Percentiles rank a stretch among this genome's conserved stretches.
These are phyloP conservation scores for Marasmius oreades DNA, from an alignment of 1,284 basidiomycete species.

Conservation along the genomic window DNA sequence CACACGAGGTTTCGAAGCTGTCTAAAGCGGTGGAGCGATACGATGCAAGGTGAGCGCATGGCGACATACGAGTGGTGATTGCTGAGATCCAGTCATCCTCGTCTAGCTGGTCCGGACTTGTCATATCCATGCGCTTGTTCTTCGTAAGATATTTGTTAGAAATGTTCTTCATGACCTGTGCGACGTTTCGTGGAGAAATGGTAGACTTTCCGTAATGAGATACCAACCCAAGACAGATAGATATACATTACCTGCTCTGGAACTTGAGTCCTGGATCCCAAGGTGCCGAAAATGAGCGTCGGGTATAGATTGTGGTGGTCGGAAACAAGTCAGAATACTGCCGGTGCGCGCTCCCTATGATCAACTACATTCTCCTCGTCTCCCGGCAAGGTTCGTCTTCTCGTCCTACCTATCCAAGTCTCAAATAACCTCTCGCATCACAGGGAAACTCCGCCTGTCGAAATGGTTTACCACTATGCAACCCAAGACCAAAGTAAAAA, in stretches of 20 bases:
- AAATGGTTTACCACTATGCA: slow-evolving; percentile 99
- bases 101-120: not conserved
- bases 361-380: slow-evolving; percentile 88
- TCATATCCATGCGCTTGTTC: not conserved
- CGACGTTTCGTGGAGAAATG: not conserved
- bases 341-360: slow-evolving; percentile 42
- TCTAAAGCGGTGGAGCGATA: not conserved
- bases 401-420: not conserved
- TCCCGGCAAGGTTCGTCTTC: slow-evolving; percentile 80
- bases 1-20: not conserved
- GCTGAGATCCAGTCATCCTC: slow-evolving; percentile 2
- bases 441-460: slow-evolving; percentile 95
- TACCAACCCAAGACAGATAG: no score
- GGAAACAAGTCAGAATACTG: not conserved
- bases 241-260: no score
- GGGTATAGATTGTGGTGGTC: not conserved
- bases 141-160: not conserved
- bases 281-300: no score
- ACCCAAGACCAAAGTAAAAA: slow-evolving; percentile 94
- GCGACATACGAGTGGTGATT: not conserved
- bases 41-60: no score
- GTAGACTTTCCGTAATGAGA: no score
- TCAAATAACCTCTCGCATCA: not conserved
- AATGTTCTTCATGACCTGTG: not conserved
- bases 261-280: no score